Conservation (phyloP, 257 asterid species). For the Nicotiana noctiflora region DNA sequence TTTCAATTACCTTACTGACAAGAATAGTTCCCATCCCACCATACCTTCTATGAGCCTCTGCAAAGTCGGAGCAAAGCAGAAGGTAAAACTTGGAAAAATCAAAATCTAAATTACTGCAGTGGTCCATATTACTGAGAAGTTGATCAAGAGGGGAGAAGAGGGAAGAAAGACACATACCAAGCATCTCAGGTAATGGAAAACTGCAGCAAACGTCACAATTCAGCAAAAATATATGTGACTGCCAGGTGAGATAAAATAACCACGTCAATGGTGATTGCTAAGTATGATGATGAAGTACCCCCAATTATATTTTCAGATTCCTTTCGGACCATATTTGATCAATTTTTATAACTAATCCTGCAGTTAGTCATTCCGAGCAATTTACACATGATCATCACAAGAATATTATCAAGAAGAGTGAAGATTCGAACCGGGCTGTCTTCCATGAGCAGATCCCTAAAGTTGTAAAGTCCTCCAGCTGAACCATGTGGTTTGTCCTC, state of each 20-base stretch:
- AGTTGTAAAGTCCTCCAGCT: slow-evolving; percentile 75
- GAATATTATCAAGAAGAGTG: not conserved
- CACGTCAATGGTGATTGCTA: not conserved
- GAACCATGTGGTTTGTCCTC: slow-evolving; percentile 93
- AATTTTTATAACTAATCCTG: not conserved
- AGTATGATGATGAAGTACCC: not conserved
- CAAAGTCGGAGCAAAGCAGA: not conserved
- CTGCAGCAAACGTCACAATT: slow-evolving; percentile 90
- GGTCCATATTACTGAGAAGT: not conserved
- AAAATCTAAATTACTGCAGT: not conserved
- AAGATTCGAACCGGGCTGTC: slow-evolving; percentile 57
- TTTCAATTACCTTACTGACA: slow-evolving; percentile 58
- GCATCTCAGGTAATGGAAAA: slow-evolving; percentile 79
- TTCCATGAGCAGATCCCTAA: slow-evolving; percentile 81
- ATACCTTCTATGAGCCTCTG: slow-evolving; percentile 63
- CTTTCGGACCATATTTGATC: not conserved
- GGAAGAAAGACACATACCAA: slow-evolving; percentile 37
- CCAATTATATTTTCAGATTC: not conserved
- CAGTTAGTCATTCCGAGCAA: not conserved
- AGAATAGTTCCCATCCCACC: slow-evolving; percentile 84
- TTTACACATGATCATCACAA: slow-evolving; percentile 6
- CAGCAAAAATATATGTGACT: slow-evolving; percentile 75
- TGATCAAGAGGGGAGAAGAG: not conserved
- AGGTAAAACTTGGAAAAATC: not conserved
- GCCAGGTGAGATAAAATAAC: slow-evolving; percentile 19